Evolutionary conservation across 148 eudicot genomes (phyloP).

Genomic region (Polygonum maritimum): DNA sequence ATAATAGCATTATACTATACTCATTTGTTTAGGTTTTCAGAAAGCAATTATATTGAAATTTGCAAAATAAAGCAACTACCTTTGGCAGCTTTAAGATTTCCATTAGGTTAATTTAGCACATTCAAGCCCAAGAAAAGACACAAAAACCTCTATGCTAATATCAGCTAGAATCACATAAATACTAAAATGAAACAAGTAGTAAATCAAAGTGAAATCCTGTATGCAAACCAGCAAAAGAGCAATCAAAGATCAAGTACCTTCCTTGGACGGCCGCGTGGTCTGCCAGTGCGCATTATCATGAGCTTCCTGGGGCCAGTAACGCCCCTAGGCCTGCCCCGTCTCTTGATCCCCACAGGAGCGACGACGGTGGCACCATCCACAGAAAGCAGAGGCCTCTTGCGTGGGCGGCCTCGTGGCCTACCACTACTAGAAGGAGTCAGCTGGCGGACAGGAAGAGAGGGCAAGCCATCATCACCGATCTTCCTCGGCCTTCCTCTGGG

Average conservation of each 20-base stretch:
- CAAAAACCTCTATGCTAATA: neutral
- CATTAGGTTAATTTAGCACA: neutral
- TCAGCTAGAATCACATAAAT: neutral
- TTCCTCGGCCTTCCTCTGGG: conserved; percentile 57
- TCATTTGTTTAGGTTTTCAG: neutral
- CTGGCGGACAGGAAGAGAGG: conserved; percentile 4
- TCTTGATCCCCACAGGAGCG: conserved; percentile 3
- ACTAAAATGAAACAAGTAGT: neutral
- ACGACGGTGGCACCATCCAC: conserved; percentile 2
- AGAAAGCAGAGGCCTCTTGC: conserved; percentile 21
- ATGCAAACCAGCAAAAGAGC: neutral
- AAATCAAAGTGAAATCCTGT: neutral
- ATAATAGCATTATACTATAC: neutral
- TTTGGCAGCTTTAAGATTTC: neutral
- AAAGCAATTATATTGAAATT: neutral
- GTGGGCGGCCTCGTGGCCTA: conserved; percentile 43
- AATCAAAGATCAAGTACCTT: conserved; percentile 15
- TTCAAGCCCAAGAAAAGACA: neutral
- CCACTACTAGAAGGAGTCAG: conserved; percentile 16
- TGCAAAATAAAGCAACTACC: neutral
- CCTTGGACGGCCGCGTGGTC: conserved; percentile 29
- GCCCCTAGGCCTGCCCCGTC: conserved; percentile 20
- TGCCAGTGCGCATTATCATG: conserved; percentile 21
- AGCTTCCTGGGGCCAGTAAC: conserved; percentile 15
- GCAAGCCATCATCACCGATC: conserved; percentile 14